Conservation (phyloP, 1,284 basidiomycete genomes). For the Pulveroboletus sp. region DNA sequence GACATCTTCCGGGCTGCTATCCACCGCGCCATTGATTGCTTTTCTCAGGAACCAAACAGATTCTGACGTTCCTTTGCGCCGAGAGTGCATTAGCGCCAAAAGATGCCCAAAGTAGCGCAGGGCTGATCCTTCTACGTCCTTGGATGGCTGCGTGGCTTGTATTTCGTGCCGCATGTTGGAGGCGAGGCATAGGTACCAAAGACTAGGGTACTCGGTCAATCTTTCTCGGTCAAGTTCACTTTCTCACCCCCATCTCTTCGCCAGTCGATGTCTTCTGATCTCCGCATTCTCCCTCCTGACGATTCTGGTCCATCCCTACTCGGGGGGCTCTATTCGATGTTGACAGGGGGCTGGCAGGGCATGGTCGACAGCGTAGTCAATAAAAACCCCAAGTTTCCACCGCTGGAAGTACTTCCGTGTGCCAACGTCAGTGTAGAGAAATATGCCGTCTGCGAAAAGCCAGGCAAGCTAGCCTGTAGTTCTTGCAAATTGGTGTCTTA, state of each 20-base stretch:
- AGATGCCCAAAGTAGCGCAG: conserved; percentile 9
- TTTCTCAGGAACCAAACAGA: background rate
- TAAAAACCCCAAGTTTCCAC: conserved; percentile 16
- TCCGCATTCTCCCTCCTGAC: conserved; percentile 24
- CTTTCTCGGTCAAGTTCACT: background rate
- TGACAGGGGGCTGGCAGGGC: conserved; percentile 14
- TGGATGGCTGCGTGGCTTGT: background rate
- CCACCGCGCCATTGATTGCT: background rate
- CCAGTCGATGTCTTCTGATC: conserved; percentile 16
- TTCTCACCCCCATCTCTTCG: background rate
- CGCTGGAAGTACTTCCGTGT: conserved; percentile 30
- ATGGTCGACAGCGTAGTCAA: conserved; percentile 12
- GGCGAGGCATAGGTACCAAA: conserved; percentile 16
- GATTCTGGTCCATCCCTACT: conserved; percentile 11
- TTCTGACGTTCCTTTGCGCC: conserved; percentile 4
- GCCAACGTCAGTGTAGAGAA: conserved; percentile 26
- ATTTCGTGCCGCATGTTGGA: conserved; percentile 16
- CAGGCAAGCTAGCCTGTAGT: conserved; percentile 36
- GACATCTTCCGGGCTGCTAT: background rate
- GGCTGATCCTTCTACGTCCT: conserved; percentile 20
- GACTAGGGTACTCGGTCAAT: background rate
- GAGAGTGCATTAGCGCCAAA: background rate
- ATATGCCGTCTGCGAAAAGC: conserved; percentile 27
- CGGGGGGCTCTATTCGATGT: conserved; percentile 9
- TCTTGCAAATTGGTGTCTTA: conserved; percentile 43